Conservation (phyloP, 164 flowering plant genomes). For the Vitis labrusca region DNA sequence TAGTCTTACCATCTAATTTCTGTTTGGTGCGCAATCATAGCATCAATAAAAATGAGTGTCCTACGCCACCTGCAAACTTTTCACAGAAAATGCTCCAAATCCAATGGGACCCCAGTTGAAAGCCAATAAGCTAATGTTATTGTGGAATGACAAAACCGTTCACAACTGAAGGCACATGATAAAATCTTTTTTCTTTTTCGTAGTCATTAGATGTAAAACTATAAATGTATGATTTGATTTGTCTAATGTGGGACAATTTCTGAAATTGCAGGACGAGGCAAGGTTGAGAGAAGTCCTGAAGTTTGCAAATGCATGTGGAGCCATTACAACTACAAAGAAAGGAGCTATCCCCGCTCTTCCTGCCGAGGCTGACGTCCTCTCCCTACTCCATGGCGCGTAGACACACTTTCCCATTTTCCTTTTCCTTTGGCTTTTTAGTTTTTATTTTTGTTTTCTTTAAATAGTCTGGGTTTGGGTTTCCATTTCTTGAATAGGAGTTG, state of each 20-base stretch:
- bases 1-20: no score
- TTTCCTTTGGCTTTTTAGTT: neutral
- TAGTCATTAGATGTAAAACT: no score
- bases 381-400: constrained; percentile 35
- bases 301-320: constrained; percentile 90
- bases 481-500: neutral
- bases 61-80: no score
- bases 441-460: neutral
- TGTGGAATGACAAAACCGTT: no score
- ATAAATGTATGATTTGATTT: neutral
- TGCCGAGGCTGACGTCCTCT: constrained; percentile 44
- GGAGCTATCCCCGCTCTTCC: constrained; percentile 99
- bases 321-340: constrained; percentile 87
- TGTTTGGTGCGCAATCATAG: no score
- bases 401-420: neutral
- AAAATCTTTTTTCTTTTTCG: no score
- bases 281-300: constrained; percentile 57
- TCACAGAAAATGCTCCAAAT: no score
- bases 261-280: constrained; percentile 58
- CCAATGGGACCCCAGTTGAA: no score
- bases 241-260: neutral
- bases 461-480: neutral
- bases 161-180: no score
- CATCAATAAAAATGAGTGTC: no score
- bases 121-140: no score